Evolutionary conservation across 345 rosid species (phyloP).

Genomic region (Brassica juncea): DNA sequence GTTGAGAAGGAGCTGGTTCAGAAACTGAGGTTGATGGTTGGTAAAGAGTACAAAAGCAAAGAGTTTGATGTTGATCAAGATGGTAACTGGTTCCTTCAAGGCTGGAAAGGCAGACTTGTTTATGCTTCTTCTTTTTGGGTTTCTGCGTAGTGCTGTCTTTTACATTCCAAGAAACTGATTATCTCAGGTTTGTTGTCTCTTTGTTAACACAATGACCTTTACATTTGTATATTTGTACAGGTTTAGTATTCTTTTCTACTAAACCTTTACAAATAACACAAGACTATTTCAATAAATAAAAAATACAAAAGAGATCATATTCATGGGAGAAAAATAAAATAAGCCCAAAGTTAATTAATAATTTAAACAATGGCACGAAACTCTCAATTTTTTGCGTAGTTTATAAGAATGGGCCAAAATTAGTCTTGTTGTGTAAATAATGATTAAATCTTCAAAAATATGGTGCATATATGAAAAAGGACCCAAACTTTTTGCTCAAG

Average conservation of each 20-base stretch:
- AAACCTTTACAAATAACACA: too few species aligned
- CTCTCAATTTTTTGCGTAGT: background rate
- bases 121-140: slow-evolving; percentile 64
- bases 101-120: slow-evolving; percentile 77
- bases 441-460: background rate
- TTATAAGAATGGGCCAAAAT: background rate
- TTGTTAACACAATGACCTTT: background rate
- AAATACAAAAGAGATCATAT: background rate
- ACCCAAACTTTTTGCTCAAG: background rate
- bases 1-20: slow-evolving; percentile 46
- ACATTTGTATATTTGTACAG: too few species aligned
- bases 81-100: slow-evolving; percentile 73
- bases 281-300: too few species aligned
- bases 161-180: slow-evolving; percentile 6
- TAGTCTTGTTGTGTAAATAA: background rate
- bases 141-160: slow-evolving; percentile 41
- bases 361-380: background rate
- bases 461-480: background rate
- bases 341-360: background rate
- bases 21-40: slow-evolving; percentile 46
- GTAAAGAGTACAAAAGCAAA: slow-evolving; percentile 45
- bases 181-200: background rate
- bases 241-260: too few species aligned
- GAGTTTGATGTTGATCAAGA: slow-evolving; percentile 65
- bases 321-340: too few species aligned